phyloP scores from a whole-genome alignment of 805 yeast species.

The Ogataea trehalophila region DNA sequence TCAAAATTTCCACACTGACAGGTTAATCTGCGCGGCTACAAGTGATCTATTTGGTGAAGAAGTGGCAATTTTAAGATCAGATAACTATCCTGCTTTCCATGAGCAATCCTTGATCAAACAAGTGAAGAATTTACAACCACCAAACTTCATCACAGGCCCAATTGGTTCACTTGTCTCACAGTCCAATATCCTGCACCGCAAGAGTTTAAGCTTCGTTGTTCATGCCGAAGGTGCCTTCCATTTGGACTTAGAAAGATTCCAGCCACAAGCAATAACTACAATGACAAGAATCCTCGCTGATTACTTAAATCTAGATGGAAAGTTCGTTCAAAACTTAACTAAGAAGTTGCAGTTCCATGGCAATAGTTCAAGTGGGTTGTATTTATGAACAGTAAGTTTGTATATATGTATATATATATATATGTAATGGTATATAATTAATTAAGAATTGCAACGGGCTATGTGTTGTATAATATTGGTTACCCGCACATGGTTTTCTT shows the following conservation, averaged over 20 bases:
- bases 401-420: background rate
- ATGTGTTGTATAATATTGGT: background rate
- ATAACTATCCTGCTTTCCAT: background rate
- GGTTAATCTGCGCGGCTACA: slow-evolving; percentile 19
- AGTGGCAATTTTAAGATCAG: slow-evolving; percentile 12
- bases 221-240: slow-evolving; percentile 44
- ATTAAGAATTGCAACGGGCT: too few species aligned
- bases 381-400: slow-evolving; percentile 5
- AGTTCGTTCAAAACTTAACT: slow-evolving; percentile 6
- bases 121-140: slow-evolving; percentile 41
- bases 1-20: slow-evolving; percentile 5
- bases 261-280: slow-evolving; percentile 37
- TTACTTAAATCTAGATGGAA: slow-evolving; percentile 6
- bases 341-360: slow-evolving; percentile 11
- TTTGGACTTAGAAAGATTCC: slow-evolving; percentile 40
- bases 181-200: slow-evolving; percentile 9
- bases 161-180: slow-evolving; percentile 36
- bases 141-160: slow-evolving; percentile 44
- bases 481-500: background rate
- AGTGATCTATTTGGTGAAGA: slow-evolving; percentile 19
- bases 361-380: slow-evolving; percentile 16
- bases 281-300: slow-evolving; percentile 18
- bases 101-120: slow-evolving; percentile 4
- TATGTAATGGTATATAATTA: background rate
- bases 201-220: slow-evolving; percentile 19